Percentiles rank a stretch among this genome's conserved stretches.
Evolutionary conservation across 768 basidiomycete genomes (phyloP).

Genomic region (Omphalotus guepiniiformis): DNA sequence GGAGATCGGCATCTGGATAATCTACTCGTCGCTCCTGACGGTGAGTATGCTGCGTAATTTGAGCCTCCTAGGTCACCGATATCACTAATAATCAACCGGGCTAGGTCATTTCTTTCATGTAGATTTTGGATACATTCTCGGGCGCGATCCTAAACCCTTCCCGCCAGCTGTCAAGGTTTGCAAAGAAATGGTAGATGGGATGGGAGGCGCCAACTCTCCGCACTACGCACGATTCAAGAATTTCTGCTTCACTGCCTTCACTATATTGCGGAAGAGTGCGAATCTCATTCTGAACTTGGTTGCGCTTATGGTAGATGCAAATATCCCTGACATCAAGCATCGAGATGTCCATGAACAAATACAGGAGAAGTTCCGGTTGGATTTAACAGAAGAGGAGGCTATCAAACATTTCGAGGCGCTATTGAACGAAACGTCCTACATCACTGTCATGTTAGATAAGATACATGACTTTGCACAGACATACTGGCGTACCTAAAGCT

Average conservation of each 20-base stretch:
- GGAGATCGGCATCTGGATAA: constrained; percentile 98
- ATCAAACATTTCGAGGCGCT: constrained; percentile 95
- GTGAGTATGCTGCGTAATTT: constrained; percentile 39
- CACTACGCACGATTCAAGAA: constrained; percentile 96
- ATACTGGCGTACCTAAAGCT: constrained; percentile 71
- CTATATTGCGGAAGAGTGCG: constrained; percentile 91
- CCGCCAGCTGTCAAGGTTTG: constrained; percentile 98
- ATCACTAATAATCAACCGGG: no score
- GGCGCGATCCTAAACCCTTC: constrained; percentile 95
- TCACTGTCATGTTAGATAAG: constrained; percentile 88
- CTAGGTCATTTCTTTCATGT: constrained; percentile 96
- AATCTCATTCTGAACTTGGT: constrained; percentile 97
- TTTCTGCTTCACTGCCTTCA: constrained; percentile 97
- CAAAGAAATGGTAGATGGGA: constrained; percentile 99
- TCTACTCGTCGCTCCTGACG: constrained; percentile 87
- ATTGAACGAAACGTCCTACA: constrained; percentile 91
- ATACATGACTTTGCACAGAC: constrained; percentile 84
- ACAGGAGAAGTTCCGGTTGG: constrained; percentile 93
- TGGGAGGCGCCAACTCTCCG: constrained; percentile 96
- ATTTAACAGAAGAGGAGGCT: constrained; percentile 94
- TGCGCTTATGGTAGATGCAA: constrained; percentile 95
- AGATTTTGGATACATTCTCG: constrained; percentile 97
- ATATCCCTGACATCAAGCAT: constrained; percentile 95
- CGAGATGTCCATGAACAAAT: constrained; percentile 85
- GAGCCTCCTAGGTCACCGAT: no score